These are phyloP conservation scores for Alternaria sp. DNA, from an alignment of 2,329 filamentous ascomycete species.

Conservation along the genomic window DNA sequence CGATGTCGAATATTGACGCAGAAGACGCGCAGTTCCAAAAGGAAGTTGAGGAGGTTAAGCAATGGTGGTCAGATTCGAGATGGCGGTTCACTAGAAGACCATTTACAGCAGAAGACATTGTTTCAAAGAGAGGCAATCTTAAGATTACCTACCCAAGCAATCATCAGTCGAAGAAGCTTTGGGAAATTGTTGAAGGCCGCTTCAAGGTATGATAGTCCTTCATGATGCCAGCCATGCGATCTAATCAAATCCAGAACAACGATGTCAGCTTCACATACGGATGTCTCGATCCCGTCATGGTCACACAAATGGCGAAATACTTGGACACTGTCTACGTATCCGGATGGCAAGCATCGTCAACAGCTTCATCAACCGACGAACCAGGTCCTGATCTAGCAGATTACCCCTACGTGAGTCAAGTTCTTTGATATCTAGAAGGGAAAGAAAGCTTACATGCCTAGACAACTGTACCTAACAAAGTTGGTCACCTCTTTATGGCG, in stretches of 20 bases:
- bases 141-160: constrained; percentile 94
- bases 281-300: constrained; percentile 96
- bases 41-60: constrained; percentile 87
- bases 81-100: constrained; percentile 93
- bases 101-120: constrained; percentile 96
- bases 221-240: background rate
- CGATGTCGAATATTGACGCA: constrained; percentile 60
- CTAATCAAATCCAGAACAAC: constrained; percentile 66
- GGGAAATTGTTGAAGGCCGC: constrained; percentile 84
- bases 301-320: constrained; percentile 99
- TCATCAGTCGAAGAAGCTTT: constrained; percentile 90
- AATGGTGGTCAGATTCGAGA: constrained; percentile 92
- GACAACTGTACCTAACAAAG: constrained; percentile 99
- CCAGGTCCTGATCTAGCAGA: constrained; percentile 97
- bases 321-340: constrained; percentile 98
- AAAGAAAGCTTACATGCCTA: constrained; percentile 50
- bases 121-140: constrained; percentile 90
- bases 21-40: constrained; percentile 79
- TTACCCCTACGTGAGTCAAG: constrained; percentile 71
- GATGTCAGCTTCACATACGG: constrained; percentile 96
- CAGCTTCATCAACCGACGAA: constrained; percentile 92
- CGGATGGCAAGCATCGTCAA: constrained; percentile 98
- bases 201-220: constrained; percentile 70
- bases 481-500: constrained; percentile 95
- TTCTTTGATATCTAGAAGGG: background rate